Base-by-base conservation (phyloP, 2,329 filamentous ascomycete genomes). In the Hypoxylon rubiginosum region DNA sequence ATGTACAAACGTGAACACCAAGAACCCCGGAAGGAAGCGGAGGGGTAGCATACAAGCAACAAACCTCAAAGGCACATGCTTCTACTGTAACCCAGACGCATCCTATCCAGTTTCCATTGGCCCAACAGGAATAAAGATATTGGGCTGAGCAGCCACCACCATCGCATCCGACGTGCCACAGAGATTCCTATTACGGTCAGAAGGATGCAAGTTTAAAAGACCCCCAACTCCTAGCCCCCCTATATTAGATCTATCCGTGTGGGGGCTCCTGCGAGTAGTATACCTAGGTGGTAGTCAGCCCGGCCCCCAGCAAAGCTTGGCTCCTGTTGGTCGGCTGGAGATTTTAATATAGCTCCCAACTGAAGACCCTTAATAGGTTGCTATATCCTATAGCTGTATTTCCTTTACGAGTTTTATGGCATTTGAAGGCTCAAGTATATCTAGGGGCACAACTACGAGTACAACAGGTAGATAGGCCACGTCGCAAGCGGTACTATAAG, bases 51-150 rank as follows among this genome's bases (percentile, higher is more conserved):
- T 55, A 46, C 43, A 51, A 58, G 48, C 48, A 51, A 19, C 17
- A 28, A 21, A 51, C 32, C 50, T 30, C 19, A 26, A 62, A n/a
- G 24, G 43, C 48, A 54, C 36, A 62, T 32, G 39, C 46, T 19
- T 57, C 26, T 60, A 26, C n/a, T 61, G 64, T 55, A 60, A 55
- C 61, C 57, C 34, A 48, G 15, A 43, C 17, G 34, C 34, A 67
- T 60, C 45, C 50, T 54, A 34, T 48, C n/a, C 41, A n/a, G 54
- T 28, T 36, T 41, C 46, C 5, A 34, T 57, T 51, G 11, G 15
- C 30, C 55, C 36, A 54, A 55, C 54, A 53, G 26, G 28, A 58
- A 9, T 39, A 30, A 19, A 28, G 19, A 36, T 17, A 34, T 10
- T 32, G 17, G 11, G 53, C 41, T 58, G 39, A 30, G 24, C 39